A percentile compares a stretch with the other conserved stretches of the same genome.
phyloP scores from a whole-genome alignment of 148 eudicot species.

The Oxyria digyna region DNA sequence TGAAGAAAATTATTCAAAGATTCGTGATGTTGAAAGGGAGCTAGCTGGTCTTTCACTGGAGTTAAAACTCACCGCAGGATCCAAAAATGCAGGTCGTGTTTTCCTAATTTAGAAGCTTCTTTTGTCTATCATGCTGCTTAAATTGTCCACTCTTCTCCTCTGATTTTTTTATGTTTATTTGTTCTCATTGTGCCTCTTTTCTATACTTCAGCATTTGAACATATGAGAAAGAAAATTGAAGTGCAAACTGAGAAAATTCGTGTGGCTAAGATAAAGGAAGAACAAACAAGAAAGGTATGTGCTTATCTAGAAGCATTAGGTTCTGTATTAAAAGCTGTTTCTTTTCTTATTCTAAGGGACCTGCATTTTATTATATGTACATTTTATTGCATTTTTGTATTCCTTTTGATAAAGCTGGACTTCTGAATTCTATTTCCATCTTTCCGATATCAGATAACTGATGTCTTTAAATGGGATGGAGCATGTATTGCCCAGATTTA shows the following conservation, averaged over 20 bases:
- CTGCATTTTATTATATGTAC: neutral
- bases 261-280: conserved; percentile 73
- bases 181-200: neutral
- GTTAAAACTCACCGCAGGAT: conserved; percentile 92
- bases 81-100: conserved; percentile 79
- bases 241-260: conserved; percentile 72
- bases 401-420: neutral
- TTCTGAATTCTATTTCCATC: neutral
- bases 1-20: conserved; percentile 81
- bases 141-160: neutral
- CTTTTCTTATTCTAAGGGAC: neutral
- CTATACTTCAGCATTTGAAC: conserved; percentile 61
- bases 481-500: neutral
- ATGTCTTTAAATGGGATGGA: neutral
- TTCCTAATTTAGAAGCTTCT: neutral
- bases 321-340: neutral
- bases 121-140: neutral
- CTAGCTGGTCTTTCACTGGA: conserved; percentile 67
- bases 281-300: conserved; percentile 62
- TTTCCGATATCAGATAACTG: neutral
- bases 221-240: conserved; percentile 90
- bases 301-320: conserved; percentile 1
- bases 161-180: conserved; percentile 9
- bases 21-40: conserved; percentile 94
- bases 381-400: neutral